Base-by-base conservation (phyloP, 2,329 filamentous ascomycete genomes). In the Beauveria varroae region DNA sequence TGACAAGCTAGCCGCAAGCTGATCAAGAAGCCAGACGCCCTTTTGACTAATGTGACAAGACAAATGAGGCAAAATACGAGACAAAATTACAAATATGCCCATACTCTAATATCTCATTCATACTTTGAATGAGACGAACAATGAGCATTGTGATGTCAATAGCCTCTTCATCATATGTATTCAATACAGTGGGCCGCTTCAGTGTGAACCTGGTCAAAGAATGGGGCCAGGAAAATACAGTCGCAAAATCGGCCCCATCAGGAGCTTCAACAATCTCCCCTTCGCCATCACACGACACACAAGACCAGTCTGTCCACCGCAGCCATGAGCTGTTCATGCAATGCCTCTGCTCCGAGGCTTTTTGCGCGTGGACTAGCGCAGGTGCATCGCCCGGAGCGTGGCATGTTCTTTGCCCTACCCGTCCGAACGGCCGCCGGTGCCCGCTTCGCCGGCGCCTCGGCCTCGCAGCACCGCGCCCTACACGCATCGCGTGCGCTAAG, bases 241-340 rank as follows among this genome's bases (percentile, higher is more conserved):
- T 37, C 41, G 51, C 44, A 41, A 49, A 59, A 14, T 24, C 28
- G 12, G 30, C 51, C 58, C 58, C 51, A 41, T 55, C 12, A 49
- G 41, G 41, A 61, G 52, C 50, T 40, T 44, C 10, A 20, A 24
- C 26, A 46, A 24, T 55, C 26, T 61, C 59, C 46, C 52, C 37
- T 61, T 61, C 12, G 18, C 44, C 58, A 60, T 60, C 57, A 60
- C 50, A 54, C 58, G 50, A 60, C 56, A n/a, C 34, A 59, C 24
- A 16, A 5, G 20, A 58, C 43, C 14, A 51, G 20, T 18, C 22
- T 22, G 9, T 40, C 10, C n/a, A 54, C 12, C 10, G 41, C 57
- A 63, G 68, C 63, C 53, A 83, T 83, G 80, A 74, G 68, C 63
- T 83, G 80, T 67, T 70, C 75, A 24, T 84, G 81, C 64, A 76